Percentiles rank a stretch among this genome's conserved stretches.
These are phyloP conservation scores for Osmanthus fragrans DNA, from an alignment of 257 asterid genomes.

Conservation along the genomic window DNA sequence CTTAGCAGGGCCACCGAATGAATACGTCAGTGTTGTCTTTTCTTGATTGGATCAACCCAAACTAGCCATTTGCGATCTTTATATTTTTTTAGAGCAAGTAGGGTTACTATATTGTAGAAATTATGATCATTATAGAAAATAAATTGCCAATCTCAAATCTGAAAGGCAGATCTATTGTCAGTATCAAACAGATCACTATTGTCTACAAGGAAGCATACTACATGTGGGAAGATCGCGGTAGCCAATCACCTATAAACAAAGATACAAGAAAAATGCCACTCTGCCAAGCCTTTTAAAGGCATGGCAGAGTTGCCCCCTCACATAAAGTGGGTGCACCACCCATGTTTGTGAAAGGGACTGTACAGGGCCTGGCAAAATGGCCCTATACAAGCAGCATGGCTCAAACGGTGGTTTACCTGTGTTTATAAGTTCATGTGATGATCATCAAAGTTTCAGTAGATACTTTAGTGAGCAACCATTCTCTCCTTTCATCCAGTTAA, in stretches of 20 bases:
- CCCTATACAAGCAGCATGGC: no score
- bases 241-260: constrained; percentile 31
- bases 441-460: constrained; percentile 52
- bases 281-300: no score
- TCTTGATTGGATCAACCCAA: neutral
- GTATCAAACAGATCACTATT: constrained; percentile 3
- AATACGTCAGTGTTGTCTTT: constrained; percentile 30
- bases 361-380: no score
- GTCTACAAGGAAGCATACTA: constrained; percentile 43
- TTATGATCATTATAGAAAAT: neutral
- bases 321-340: no score
- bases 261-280: no score
- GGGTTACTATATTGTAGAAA: neutral
- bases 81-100: neutral
- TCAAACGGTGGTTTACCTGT: constrained; percentile 47
- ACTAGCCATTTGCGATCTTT: neutral
- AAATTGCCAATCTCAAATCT: neutral
- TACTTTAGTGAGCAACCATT: constrained; percentile 40
- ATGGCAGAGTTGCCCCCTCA: no score
- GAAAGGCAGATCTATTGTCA: neutral
- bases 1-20: no score
- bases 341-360: no score
- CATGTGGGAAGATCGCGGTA: constrained; percentile 62
- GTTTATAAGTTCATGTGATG: constrained; percentile 53
- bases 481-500: constrained; percentile 3